These are phyloP conservation scores for Begonia masoniana DNA, from an alignment of 306 rosid genomes.

Conservation along the genomic window DNA sequence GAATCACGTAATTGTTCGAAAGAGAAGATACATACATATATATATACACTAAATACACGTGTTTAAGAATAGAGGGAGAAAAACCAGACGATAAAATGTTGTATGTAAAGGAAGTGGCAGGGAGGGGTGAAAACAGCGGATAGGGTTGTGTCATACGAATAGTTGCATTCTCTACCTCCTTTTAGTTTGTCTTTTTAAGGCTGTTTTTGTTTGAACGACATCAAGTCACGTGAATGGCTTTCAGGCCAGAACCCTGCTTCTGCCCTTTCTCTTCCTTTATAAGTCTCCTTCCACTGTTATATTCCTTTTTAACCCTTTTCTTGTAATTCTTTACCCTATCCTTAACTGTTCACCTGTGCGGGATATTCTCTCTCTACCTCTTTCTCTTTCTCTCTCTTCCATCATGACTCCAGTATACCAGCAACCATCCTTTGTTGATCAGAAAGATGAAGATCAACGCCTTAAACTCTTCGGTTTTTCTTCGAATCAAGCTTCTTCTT, in stretches of 20 bases:
- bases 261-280: constrained; percentile 12
- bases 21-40: no score
- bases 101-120: constrained; percentile 1
- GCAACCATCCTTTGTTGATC: constrained; percentile 16
- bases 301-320: constrained; percentile 7
- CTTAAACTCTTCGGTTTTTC: constrained; percentile 17
- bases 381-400: constrained; percentile 1
- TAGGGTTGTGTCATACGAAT: constrained; percentile 34
- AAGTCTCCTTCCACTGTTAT: constrained; percentile 6
- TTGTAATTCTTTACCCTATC: constrained; percentile 23
- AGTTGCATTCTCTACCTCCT: constrained; percentile 35
- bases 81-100: not conserved
- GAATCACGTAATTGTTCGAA: no score
- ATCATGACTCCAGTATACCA: constrained; percentile 44
- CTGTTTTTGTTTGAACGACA: constrained; percentile 20
- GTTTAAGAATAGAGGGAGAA: no score
- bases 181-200: constrained; percentile 31
- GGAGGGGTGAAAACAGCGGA: constrained; percentile 14
- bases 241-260: constrained; percentile 11
- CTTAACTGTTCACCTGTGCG: constrained; percentile 16
- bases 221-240: constrained; percentile 45
- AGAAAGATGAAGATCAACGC: constrained; percentile 19
- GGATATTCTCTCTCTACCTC: constrained; percentile 11
- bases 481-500: constrained; percentile 18
- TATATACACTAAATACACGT: no score